Evolutionary conservation across 148 eudicot genomes (phyloP), one percentile per base, ranked within the genome.

Genomic region (Chenopodium suecicum): DNA sequence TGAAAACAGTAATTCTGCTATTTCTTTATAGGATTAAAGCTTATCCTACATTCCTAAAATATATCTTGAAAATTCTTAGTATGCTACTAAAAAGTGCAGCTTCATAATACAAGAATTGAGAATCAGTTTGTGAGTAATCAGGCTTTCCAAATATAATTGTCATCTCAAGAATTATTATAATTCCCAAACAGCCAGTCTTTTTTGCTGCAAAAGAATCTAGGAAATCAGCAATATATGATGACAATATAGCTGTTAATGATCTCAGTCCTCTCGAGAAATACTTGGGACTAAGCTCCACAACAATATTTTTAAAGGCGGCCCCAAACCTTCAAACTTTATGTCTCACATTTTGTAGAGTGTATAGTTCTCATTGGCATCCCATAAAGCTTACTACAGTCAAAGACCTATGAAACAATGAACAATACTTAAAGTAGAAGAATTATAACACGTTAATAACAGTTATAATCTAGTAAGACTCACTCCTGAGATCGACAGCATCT

Each of bases 401-500:
- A 41, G 44, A 41, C 44, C 44, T 41, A 41, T 4, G 23, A 48
- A 83, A n/a, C 74, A 73, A 47, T 58, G 52, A 20, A 9, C 25
- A 78, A 46, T 25, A n/a, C 31, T 48, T 44, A 68, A 22, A 65
- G 8, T 6, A 74, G 7, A 60, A 79, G 41, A 71, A 72, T 29
- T 29, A 52, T 58, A 75, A 54, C 65, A 76, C 22, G 56, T 27
- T 60, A 70, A 52, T 20, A 31, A 20, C 65, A 75, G 5, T 44
- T 19, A 54, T 65, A 48, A 80, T 37, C 14, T 66, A 85, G 22
- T 16, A 48, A 83, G 56, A 84, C 92, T 84, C 86, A 94, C 95
- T 86, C 89, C 90, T 85, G 79, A 78, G 78, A 83, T 90, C 88
- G 82, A 90, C 82, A 81, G 89, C 86, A 86, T 90, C 93, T 76